Base-by-base conservation (phyloP, 352 stramenopile species). In the Phytophthora agathidicida region DNA sequence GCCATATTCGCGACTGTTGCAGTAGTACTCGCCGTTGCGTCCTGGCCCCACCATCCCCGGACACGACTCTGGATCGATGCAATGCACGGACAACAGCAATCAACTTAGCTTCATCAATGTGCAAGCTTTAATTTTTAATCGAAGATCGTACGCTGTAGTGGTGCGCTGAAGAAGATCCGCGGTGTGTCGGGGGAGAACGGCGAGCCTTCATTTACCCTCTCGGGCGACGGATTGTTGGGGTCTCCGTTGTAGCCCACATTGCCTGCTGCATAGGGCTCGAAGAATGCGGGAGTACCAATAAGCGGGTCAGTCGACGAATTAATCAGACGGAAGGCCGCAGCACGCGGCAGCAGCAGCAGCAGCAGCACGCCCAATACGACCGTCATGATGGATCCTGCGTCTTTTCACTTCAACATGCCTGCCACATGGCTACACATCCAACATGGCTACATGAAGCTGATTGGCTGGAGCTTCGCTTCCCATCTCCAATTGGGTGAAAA, bases 11-110 rank as follows among this genome's bases (percentile, higher is more conserved):
- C 90, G 86, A 16, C 86, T 80, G 20, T 59, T 62, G 62, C 96
- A 99, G 68, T 97, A 98, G 74, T 93, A 98, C 62, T 95, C 86
- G 9, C 84, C 73, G 43, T 98, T 83, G 22, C 80, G 77, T 33
- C 96, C 73, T 5, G 95, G 94, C 2, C 96, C 95, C 42, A 93
- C 75, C 86, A 95, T 95, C 3, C 81, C 77, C 0, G 86, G 86
- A 27, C 86, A 95, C 10, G 71, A 74, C 56, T 94, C 82, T 91
- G 35, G 13, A 31, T n/a, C n/a, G n/a, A n/a, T n/a, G n/a, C n/a
- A n/a, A n/a, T n/a, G n/a, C n/a, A n/a, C n/a, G n/a, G n/a, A n/a
- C n/a, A n/a, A n/a, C n/a, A n/a, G n/a, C n/a, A n/a, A n/a, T n/a
- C 39, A 22, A 19, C 16, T 43, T 9, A 13, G 1, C 7, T 13